Conservation (phyloP, 2,329 filamentous ascomycete genomes). For the Alternaria ventricosa region DNA sequence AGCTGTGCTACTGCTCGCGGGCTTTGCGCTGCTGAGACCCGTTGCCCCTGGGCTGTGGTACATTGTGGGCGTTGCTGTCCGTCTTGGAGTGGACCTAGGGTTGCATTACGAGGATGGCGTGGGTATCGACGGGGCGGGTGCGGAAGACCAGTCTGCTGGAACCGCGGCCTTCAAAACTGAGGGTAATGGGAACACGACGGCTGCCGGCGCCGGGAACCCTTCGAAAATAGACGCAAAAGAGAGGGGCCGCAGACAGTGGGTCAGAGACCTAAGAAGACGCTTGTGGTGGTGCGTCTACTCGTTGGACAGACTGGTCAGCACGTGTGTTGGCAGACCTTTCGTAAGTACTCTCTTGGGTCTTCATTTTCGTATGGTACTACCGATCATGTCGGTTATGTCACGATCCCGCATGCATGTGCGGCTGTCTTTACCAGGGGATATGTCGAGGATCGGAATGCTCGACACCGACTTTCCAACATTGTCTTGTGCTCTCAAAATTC, state of each 20-base stretch:
- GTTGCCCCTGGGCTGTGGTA: constrained; percentile 97
- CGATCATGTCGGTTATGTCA: background rate
- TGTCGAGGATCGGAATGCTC: background rate
- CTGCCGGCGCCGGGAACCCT: constrained; percentile 27
- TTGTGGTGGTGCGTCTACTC: constrained; percentile 99
- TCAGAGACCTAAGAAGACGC: constrained; percentile 82
- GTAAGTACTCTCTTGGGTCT: constrained; percentile 46
- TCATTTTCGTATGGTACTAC: background rate
- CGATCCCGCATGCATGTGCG: background rate
- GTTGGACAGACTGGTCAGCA: constrained; percentile 91
- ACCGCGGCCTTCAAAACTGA: constrained; percentile 37
- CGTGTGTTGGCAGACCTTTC: constrained; percentile 90
- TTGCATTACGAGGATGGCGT: constrained; percentile 90
- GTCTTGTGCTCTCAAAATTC: background rate
- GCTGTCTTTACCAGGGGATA: background rate
- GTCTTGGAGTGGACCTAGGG: constrained; percentile 88
- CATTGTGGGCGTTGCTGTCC: constrained; percentile 91
- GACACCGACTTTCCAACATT: background rate
- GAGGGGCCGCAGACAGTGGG: constrained; percentile 77
- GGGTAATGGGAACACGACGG: constrained; percentile 38
- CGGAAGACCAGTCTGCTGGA: constrained; percentile 37
- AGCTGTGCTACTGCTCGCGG: constrained; percentile 87
- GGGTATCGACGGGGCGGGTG: constrained; percentile 60
- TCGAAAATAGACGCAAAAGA: constrained; percentile 59
- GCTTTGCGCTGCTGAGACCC: constrained; percentile 87